These are phyloP conservation scores for Pisolithus orientalis DNA, from an alignment of 768 basidiomycete species.

Conservation along the genomic window DNA sequence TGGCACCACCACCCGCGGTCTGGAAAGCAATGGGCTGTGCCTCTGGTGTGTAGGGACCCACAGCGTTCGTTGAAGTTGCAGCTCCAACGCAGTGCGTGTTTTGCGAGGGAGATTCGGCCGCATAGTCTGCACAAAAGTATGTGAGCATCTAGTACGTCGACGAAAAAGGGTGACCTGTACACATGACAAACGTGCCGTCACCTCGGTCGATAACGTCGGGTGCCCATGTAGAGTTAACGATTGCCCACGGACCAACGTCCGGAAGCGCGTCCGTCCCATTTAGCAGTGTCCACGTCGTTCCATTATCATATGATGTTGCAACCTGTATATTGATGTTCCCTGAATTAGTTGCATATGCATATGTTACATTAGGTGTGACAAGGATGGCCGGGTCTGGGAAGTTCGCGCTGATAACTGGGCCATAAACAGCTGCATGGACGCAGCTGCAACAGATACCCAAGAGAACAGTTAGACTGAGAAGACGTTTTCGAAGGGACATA, in stretches of 20 bases:
- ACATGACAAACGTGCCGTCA: constrained; percentile 15
- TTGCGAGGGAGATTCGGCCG: constrained; percentile 7
- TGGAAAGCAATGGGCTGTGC: constrained; percentile 17
- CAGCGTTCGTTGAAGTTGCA: constrained; percentile 17
- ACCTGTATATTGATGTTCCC: constrained; percentile 17
- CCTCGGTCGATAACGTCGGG: constrained; percentile 14
- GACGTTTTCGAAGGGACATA: neutral
- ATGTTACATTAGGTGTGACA: constrained; percentile 5
- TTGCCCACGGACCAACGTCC: constrained; percentile 18
- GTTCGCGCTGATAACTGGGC: constrained; percentile 15
- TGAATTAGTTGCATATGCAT: constrained; percentile 16
- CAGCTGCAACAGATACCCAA: neutral
- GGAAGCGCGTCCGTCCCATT: constrained; percentile 16
- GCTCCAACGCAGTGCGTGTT: constrained; percentile 22
- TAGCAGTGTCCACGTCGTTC: constrained; percentile 12
- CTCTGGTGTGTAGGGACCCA: constrained; percentile 22
- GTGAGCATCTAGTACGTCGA: neutral
- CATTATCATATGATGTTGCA: constrained; percentile 16
- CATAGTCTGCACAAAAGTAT: constrained; percentile 5
- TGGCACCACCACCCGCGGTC: constrained; percentile 19
- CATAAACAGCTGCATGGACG: constrained; percentile 3
- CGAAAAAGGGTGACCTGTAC: constrained; percentile 3
- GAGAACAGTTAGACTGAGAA: neutral
- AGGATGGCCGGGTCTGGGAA: constrained; percentile 20
- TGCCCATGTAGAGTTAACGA: constrained; percentile 13